Percentiles rank a stretch among this genome's conserved stretches.
Conservation (phyloP, 106 monocot species). For the Allium fistulosum region DNA sequence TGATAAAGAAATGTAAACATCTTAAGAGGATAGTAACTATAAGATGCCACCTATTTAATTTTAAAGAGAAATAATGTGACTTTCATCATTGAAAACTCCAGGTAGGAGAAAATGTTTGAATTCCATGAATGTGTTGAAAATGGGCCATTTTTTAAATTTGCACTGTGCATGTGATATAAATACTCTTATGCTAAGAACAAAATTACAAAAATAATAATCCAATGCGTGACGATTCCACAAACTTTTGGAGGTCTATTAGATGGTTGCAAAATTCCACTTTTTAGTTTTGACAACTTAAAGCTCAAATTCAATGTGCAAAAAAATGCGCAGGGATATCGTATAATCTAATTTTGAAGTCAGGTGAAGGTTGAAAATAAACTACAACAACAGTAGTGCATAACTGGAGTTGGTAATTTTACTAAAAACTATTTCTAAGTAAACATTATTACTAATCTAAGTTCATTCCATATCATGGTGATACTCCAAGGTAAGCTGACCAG, state of each 20-base stretch:
- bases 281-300: too few species aligned
- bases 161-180: not conserved
- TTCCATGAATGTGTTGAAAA: too few species aligned
- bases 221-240: too few species aligned
- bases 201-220: not conserved
- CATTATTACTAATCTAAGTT: not conserved
- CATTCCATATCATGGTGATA: not conserved
- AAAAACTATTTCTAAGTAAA: not conserved
- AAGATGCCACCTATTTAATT: not conserved
- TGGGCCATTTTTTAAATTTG: not conserved
- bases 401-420: slow-evolving; percentile 1
- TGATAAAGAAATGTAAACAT: not conserved
- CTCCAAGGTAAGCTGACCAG: not conserved
- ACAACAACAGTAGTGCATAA: not conserved
- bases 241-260: too few species aligned
- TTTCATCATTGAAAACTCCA: not conserved
- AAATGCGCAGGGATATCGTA: too few species aligned
- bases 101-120: too few species aligned
- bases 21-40: not conserved
- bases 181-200: not conserved
- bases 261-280: too few species aligned
- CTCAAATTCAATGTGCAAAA: too few species aligned
- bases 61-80: not conserved
- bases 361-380: not conserved
- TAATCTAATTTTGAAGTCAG: not conserved